These are phyloP conservation scores for Proliferodiscus dingleyae DNA, from an alignment of 2,329 filamentous ascomycete species.

Conservation along the genomic window DNA sequence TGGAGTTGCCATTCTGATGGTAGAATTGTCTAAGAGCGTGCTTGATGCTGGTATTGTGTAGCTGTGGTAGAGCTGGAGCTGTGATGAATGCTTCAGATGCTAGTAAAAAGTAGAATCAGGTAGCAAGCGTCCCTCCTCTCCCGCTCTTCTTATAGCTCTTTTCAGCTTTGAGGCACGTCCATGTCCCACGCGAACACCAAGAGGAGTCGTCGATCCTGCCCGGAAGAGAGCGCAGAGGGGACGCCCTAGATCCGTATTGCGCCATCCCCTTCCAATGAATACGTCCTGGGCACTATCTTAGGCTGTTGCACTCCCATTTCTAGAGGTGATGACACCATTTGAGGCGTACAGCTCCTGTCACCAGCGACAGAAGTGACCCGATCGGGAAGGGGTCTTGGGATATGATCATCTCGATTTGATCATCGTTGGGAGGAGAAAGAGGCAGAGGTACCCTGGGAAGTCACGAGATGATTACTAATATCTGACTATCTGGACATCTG, in stretches of 20 bases:
- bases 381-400: constrained; percentile 1
- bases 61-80: no score
- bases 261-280: constrained; percentile 3
- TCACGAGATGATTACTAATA: no score
- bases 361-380: background rate
- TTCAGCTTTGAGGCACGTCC: background rate
- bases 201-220: background rate
- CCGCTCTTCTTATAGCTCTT: background rate
- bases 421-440: no score
- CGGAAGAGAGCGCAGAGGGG: background rate
- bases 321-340: constrained; percentile 13
- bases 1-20: constrained; percentile 33
- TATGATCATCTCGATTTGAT: background rate
- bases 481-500: no score
- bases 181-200: background rate
- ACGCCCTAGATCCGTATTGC: background rate
- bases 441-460: no score
- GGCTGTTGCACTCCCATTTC: background rate
- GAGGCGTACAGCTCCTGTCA: constrained; percentile 1
- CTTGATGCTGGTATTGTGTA: no score
- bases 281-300: background rate
- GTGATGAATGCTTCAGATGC: no score
- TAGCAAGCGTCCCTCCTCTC: no score
- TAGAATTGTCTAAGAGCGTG: no score
- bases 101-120: no score